Evolutionary conservation across 2,329 filamentous ascomycete genomes (phyloP).

Genomic region (Ilyonectria destructans): DNA sequence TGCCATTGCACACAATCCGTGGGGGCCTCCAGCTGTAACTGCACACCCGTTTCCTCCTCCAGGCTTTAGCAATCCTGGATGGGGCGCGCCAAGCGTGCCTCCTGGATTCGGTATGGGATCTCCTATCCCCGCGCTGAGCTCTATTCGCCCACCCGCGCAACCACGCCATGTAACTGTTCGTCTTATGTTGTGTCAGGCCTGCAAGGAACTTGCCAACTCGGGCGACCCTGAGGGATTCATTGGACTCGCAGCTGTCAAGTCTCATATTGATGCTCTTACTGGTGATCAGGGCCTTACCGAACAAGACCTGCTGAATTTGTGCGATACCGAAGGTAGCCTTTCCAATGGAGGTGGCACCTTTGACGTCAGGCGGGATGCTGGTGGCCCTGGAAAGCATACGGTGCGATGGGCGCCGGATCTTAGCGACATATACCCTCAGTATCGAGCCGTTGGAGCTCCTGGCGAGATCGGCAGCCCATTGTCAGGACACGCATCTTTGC

Average conservation of each 20-base stretch:
- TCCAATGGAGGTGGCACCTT: constrained; percentile 95
- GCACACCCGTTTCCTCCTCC: constrained; percentile 63
- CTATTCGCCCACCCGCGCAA: constrained; percentile 60
- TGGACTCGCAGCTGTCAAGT: constrained; percentile 77
- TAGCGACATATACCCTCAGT: constrained; percentile 59
- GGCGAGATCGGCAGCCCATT: constrained; percentile 82
- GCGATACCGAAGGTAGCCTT: constrained; percentile 89
- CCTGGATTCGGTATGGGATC: constrained; percentile 56
- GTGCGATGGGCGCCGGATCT: constrained; percentile 73
- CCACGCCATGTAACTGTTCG: constrained; percentile 80
- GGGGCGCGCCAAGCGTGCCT: constrained; percentile 55
- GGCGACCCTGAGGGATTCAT: constrained; percentile 76
- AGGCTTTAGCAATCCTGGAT: constrained; percentile 61
- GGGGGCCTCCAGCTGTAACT: constrained; percentile 57
- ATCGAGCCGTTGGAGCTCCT: constrained; percentile 69
- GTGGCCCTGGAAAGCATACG: constrained; percentile 55
- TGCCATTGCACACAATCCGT: constrained; percentile 57
- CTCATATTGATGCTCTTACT: constrained; percentile 73
- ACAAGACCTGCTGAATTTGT: constrained; percentile 85
- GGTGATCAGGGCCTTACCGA: constrained; percentile 59
- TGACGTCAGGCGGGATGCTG: constrained; percentile 72
- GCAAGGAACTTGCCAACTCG: constrained; percentile 71
- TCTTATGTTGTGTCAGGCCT: constrained; percentile 83
- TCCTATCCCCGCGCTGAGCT: constrained; percentile 49
- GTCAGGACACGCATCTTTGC: constrained; percentile 59